These are phyloP conservation scores for Jackrogersella multiformis DNA, from an alignment of 495 filamentous ascomycete species.

Conservation along the genomic window DNA sequence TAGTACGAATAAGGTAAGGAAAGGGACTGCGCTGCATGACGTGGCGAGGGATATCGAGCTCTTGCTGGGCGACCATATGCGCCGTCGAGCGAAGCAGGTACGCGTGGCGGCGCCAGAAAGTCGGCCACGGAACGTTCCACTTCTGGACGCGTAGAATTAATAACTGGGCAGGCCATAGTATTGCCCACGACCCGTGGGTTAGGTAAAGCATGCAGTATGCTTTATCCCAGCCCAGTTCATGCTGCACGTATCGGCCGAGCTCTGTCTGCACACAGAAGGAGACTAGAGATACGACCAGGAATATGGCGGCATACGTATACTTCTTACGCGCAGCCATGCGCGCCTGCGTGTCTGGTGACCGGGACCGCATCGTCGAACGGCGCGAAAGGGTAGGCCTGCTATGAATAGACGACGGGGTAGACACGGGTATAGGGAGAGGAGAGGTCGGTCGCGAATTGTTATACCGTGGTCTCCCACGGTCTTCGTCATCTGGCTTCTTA, in stretches of 20 bases:
- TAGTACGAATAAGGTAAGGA: conserved; percentile 79
- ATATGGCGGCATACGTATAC: conserved; percentile 86
- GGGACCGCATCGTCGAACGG: conserved; percentile 68
- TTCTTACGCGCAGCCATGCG: conserved; percentile 73
- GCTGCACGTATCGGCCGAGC: conserved; percentile 91
- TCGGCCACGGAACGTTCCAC: conserved; percentile 76
- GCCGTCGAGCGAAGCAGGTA: conserved; percentile 79
- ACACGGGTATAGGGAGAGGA: conserved; percentile 30
- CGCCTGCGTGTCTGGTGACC: conserved; percentile 65
- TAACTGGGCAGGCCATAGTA: conserved; percentile 89
- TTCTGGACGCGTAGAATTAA: conserved; percentile 79
- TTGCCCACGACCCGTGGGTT: conserved; percentile 90
- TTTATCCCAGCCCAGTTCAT: conserved; percentile 90
- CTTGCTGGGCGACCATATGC: conserved; percentile 81
- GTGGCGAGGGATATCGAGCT: conserved; percentile 62
- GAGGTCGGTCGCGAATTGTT: conserved; percentile 51
- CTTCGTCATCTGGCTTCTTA: conserved; percentile 56
- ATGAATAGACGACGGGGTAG: conserved; percentile 33
- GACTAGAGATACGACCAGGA: conserved; percentile 79
- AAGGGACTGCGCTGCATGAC: conserved; percentile 57
- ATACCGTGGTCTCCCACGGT: conserved; percentile 57
- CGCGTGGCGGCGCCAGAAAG: conserved; percentile 86
- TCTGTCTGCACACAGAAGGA: conserved; percentile 92
- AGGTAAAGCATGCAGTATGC: conserved; percentile 98
- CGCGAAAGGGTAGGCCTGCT: conserved; percentile 52